Evolutionary conservation across 2,329 filamentous ascomycete genomes (phyloP), one percentile per base, ranked within the genome.

Genomic region (Paraphoma sp.): DNA sequence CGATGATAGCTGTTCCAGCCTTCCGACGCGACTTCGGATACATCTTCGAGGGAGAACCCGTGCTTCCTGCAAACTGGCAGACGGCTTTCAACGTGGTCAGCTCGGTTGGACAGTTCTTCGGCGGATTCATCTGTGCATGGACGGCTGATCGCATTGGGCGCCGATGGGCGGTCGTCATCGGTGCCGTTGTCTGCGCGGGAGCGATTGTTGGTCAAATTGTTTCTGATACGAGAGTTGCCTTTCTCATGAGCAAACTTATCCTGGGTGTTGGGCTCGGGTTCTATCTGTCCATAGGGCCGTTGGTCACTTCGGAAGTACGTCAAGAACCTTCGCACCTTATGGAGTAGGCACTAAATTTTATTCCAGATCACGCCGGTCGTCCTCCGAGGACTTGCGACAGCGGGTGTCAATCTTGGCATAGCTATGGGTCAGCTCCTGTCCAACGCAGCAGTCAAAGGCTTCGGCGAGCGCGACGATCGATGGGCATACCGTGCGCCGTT

Each of bases 131-230:
- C 31, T 63, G 63, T 53, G 14, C 68, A 67, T 29, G 72, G 67
- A 7, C 70, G 65, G 60, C 75, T 67, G 4, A 76, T 75, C 69
- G 72, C 72, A 53, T 70, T 60, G 76, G 75, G 7, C 68, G 76
- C 11, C 62, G 54, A 47, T 49, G 44, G 18, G 56, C 66, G 1
- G 54, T 68, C 29, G 53, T 50, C 12, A 50, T 51, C 16, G 64
- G 62, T 29, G 51, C 65, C 0, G 47, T 64, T 1, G 45, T 59
- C 9, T 61, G 62, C 11, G 42, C 61, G 17, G 79, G 75, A 2
- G 81, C 87, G 31, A 81, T 88, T 53, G 87, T 87, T 66, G 82
- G 88, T 46, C 84, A 87, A 60, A 87, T 88, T 74, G 87, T 87
- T 59, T 84, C 85, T 12, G 80, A 81, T 2, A 59, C 62, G 2